These are phyloP conservation scores for Phialemonium atrogriseum DNA, from an alignment of 2,329 filamentous ascomycete species.

Conservation along the genomic window DNA sequence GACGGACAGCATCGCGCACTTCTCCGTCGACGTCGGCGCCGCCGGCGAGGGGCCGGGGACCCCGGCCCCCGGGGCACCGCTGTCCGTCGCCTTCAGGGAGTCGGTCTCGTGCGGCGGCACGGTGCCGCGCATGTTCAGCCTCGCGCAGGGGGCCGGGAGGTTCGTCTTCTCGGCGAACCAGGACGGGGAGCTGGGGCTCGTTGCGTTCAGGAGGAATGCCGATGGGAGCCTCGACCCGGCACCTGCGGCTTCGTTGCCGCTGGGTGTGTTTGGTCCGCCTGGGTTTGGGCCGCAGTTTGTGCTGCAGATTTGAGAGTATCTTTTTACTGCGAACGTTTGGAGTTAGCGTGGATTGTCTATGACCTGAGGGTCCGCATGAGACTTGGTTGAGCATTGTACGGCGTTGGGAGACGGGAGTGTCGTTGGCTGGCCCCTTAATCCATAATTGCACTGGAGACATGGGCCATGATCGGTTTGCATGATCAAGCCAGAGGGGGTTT, in stretches of 20 bases:
- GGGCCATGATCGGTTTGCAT: no score
- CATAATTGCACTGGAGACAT: no score
- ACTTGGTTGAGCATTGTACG: no score
- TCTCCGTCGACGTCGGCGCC: constrained; percentile 22
- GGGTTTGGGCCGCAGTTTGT: constrained; percentile 23
- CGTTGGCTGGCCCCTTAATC: no score
- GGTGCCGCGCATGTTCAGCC: constrained; percentile 39
- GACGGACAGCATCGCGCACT: constrained; percentile 40
- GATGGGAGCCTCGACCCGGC: constrained; percentile 20
- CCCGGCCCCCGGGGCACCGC: no score
- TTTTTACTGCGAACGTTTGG: no score
- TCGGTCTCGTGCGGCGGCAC: constrained; percentile 25
- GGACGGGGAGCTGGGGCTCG: constrained; percentile 28
- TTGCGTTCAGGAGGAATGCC: constrained; percentile 25
- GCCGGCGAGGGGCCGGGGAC: no score
- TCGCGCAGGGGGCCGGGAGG: constrained; percentile 20
- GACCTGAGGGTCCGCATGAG: no score
- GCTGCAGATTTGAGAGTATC: no score
- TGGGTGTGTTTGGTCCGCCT: constrained; percentile 18
- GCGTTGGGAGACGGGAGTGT: no score
- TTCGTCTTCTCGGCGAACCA: constrained; percentile 40
- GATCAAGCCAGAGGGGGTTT: no score
- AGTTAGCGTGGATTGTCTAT: no score
- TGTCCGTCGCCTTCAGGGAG: constrained; percentile 24
- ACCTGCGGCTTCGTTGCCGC: constrained; percentile 17